Base-by-base conservation (phyloP, 1,284 basidiomycete genomes). In the Hortiboletus rubellus region DNA sequence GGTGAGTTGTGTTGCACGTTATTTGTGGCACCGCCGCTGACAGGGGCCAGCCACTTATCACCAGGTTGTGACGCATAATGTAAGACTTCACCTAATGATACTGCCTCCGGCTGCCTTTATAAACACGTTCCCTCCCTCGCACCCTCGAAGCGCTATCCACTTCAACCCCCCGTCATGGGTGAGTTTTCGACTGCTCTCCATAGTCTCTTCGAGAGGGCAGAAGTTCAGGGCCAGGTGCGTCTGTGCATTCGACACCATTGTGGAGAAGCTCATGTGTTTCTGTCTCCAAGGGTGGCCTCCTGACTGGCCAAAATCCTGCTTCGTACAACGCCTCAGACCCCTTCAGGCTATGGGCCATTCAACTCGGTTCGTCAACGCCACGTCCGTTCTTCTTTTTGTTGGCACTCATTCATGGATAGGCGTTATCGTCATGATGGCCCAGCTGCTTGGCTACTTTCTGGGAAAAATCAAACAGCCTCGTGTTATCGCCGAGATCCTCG, bases 331-430 rank as follows among this genome's bases (percentile, higher is more conserved):
- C 78, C 0, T 55, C 72, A 1, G 89, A 95, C 73, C 94, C 95
- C 7, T 75, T 97, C 60, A 84, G 91, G 22, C 74, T 96, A 70
- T 97, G 94, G 89, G 91, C 95, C 68, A 86, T 97, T 55, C 94
- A 95, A 81, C 80, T 92, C 47, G 86, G 90, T 88, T 59, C 60
- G 85, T 76, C 41, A 17, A 47, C 22, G 27, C 27, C 27, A 7
- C 14, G 10, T 12, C 38, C 33, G 36, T 4, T 42, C n/a, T 22
- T 38, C 38, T n/a, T n/a, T 4, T 15, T 7, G 1, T 27, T 15
- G 27, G 18, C 8, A 11, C 48, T 65, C 14, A 58, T 43, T 5
- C 42, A 22, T n/a, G 1, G 14, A 4, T 42, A 71, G 69, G 72
- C 9, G 38, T 64, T 24, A 60, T 96, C 76, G 82, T 97, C 58